Evolutionary conservation across 2,329 filamentous ascomycete species (phyloP).

Genomic region (Penicillium sp.): DNA sequence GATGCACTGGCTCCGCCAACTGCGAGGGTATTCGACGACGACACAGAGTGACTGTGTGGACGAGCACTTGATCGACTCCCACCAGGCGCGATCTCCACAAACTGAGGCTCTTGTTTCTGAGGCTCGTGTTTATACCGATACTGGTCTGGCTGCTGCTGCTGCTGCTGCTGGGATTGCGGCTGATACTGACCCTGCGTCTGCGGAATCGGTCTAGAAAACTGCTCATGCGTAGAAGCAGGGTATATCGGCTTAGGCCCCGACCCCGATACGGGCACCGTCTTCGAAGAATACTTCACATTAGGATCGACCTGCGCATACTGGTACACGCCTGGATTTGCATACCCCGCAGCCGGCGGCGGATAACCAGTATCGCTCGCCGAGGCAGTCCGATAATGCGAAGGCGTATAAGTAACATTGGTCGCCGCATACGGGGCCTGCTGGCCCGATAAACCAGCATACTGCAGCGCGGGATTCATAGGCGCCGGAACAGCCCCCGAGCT

Average conservation of each 20-base stretch:
- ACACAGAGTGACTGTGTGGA: conserved; percentile 39
- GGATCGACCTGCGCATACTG: conserved; percentile 44
- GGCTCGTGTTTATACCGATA: conserved; percentile 22
- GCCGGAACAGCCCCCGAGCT: conserved; percentile 18
- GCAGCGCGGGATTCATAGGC: conserved; percentile 29
- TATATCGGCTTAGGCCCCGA: conserved; percentile 17
- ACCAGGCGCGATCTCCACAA: conserved; percentile 38
- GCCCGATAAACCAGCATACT: conserved; percentile 31
- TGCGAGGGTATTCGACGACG: conserved; percentile 41
- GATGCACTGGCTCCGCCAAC: conserved; percentile 31
- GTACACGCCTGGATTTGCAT: conserved; percentile 35
- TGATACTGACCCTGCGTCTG: background rate
- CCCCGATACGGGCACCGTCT: conserved; percentile 3
- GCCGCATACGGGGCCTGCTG: conserved; percentile 23
- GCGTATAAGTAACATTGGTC: conserved; percentile 17
- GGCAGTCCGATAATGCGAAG: conserved; percentile 35
- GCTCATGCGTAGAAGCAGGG: conserved; percentile 26
- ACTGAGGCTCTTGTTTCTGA: conserved; percentile 36
- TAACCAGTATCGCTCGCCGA: conserved; percentile 28
- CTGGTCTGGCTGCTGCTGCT: conserved; percentile 9
- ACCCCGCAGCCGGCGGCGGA: conserved; percentile 18
- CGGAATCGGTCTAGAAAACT: conserved; percentile 26
- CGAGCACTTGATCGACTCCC: conserved; percentile 24
- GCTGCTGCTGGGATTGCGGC: conserved; percentile 3
- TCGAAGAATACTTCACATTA: conserved; percentile 42